Evolutionary conservation across 495 filamentous ascomycete species (phyloP).

Genomic region (Acidomyces sp.): DNA sequence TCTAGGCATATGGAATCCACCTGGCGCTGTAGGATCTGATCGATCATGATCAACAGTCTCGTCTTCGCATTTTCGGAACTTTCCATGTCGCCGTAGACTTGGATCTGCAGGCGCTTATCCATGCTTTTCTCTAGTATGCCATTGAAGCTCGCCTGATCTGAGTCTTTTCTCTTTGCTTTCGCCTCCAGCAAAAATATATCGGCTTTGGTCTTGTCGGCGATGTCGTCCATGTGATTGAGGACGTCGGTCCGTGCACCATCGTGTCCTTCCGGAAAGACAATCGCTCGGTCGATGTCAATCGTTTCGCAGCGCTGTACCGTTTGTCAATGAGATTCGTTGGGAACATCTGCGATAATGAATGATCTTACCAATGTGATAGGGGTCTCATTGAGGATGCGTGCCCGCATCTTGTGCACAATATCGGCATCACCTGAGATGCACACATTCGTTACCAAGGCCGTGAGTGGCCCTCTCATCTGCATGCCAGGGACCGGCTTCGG

Average conservation of each 20-base stretch:
- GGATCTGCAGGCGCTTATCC: conserved; percentile 75
- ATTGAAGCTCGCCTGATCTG: conserved; percentile 43
- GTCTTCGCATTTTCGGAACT: conserved; percentile 96
- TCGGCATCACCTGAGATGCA: conserved; percentile 77
- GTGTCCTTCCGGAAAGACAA: conserved; percentile 60
- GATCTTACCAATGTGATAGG: conserved; percentile 80
- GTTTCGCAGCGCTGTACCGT: conserved; percentile 65
- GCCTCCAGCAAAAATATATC: conserved; percentile 91
- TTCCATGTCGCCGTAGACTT: conserved; percentile 90
- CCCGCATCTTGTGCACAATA: conserved; percentile 69
- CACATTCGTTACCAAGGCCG: conserved; percentile 75
- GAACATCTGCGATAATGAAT: conserved; percentile 4
- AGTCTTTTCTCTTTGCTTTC: conserved; percentile 39
- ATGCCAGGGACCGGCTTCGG: conserved; percentile 59
- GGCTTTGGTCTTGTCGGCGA: conserved; percentile 75
- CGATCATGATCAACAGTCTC: conserved; percentile 88
- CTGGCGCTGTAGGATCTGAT: conserved; percentile 74
- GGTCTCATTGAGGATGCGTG: conserved; percentile 71
- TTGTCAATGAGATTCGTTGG: background rate
- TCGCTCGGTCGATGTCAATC: conserved; percentile 79
- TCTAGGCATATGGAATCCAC: conserved; percentile 76
- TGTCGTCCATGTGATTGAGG: conserved; percentile 68
- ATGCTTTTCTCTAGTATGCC: conserved; percentile 53
- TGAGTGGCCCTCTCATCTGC: conserved; percentile 48
- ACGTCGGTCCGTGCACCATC: conserved; percentile 57